Conservation (phyloP, 1,284 basidiomycete species). For the Stereum hirsutum region DNA sequence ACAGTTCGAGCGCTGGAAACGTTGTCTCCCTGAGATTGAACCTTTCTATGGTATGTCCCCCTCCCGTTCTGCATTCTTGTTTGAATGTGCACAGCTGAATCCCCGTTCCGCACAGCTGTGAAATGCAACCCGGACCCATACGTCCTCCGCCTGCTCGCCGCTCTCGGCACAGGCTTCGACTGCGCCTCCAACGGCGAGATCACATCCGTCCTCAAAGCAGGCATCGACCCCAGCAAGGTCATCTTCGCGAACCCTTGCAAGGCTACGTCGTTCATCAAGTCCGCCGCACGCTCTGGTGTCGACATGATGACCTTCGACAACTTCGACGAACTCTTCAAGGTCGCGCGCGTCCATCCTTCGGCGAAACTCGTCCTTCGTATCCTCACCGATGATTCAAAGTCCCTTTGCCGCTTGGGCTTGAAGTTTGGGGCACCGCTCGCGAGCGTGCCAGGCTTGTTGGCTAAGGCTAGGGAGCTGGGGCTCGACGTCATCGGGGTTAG, state of each 20-base stretch:
- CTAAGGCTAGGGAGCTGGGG: conserved; percentile 71
- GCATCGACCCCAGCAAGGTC: conserved; percentile 71
- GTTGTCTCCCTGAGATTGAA: conserved; percentile 75
- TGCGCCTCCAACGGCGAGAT: conserved; percentile 99
- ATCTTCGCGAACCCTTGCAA: conserved; percentile 99
- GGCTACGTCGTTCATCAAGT: conserved; percentile 87
- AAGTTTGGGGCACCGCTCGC: conserved; percentile 95
- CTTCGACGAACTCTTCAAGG: conserved; percentile 94
- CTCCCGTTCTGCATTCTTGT: neutral
- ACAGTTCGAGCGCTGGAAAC: conserved; percentile 82
- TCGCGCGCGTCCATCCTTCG: conserved; percentile 72
- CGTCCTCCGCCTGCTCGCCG: conserved; percentile 84
- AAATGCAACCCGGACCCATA: conserved; percentile 98
- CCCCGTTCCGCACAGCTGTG: conserved; percentile 53
- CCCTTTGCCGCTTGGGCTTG: conserved; percentile 86
- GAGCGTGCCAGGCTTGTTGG: conserved; percentile 74
- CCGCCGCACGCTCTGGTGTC: conserved; percentile 73
- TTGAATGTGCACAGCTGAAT: conserved; percentile 11
- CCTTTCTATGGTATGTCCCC: conserved; percentile 78
- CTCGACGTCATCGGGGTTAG: conserved; percentile 92
- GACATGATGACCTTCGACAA: conserved; percentile 99
- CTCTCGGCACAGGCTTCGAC: conserved; percentile 91
- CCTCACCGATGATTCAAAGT: conserved; percentile 94
- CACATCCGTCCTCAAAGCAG: conserved; percentile 68
- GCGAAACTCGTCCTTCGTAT: conserved; percentile 93